Evolutionary conservation across 116 monocot genomes (phyloP), one percentile per base, ranked within the genome.

Genomic region (Dioscorea cayenensis): DNA sequence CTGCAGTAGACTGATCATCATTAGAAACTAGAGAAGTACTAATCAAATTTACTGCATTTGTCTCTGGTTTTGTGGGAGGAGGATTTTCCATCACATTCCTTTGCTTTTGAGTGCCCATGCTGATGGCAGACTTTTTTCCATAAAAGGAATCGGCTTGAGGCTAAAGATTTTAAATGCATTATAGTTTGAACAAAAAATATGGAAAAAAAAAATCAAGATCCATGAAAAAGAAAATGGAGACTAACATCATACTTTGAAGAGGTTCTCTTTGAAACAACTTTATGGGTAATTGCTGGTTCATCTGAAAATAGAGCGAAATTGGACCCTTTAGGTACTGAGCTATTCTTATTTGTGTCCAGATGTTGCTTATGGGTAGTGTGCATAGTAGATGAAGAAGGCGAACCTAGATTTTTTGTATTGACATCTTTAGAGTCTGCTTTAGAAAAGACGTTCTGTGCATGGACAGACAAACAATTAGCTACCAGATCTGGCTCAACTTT

Each of bases 291-390:
- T 60, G 67, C 7, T 29, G 69, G 55, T 4, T 73, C 49, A 29
- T 74, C 74, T 55, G 60, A 35, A 19, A 28, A 18, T 50, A 50
- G 20, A 32, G 49, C 60, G 66, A 29, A 51, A 7, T n/a, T 16
- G 22, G 62, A n/a, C 1, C 11, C 62, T 14, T 23, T 36, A 66
- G 2, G 22, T 59, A 17, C 38, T 35, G 35, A 52, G 55, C 18
- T 81, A 19, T 63, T 70, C 10, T 76, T 55, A 82, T 28, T 52
- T 69, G 48, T 58, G 23, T 32, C 29, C 36, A 16, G 27, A 6
- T 79, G 38, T 43, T 73, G 51, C 78, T 75, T 78, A 18, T 19
- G 67, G 13, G 51, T 9, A 64, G 68, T 67, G 62, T 72, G 83
- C 36, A 49, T 50, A 6, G 66, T 68, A 50, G 49, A 52, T 20